A percentile compares a stretch with the other conserved stretches of the same genome.
Conservation (phyloP, 352 stramenopile genomes). For the Pythium brachiatum region DNA sequence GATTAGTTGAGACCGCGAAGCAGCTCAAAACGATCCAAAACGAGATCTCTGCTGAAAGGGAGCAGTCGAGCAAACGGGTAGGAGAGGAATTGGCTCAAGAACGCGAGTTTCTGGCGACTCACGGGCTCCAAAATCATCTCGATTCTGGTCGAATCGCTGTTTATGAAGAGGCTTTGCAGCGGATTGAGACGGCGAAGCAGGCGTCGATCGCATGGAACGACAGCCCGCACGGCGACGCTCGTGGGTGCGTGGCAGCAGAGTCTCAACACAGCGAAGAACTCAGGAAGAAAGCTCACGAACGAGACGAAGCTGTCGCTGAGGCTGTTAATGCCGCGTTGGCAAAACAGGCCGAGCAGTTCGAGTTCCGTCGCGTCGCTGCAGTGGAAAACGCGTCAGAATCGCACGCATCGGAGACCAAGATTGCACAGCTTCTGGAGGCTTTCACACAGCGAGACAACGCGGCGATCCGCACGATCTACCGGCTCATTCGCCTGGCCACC, state of each 20-base stretch:
- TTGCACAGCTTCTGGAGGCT: constrained; percentile 41
- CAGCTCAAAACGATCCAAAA: background rate
- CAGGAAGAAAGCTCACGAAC: constrained; percentile 6
- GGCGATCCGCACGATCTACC: constrained; percentile 62
- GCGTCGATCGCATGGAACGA: constrained; percentile 7
- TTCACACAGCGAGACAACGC: constrained; percentile 59
- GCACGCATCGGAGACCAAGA: constrained; percentile 5
- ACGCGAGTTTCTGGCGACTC: constrained; percentile 1
- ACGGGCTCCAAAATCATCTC: background rate
- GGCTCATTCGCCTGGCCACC: constrained; percentile 59
- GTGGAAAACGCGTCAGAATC: constrained; percentile 9
- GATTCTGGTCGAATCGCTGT: constrained; percentile 6
- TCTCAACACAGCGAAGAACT: background rate
- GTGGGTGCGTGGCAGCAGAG: constrained; percentile 13
- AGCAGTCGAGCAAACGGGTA: background rate
- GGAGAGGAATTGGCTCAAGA: background rate
- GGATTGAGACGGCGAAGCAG: constrained; percentile 3
- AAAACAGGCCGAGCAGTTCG: constrained; percentile 46
- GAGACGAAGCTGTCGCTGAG: background rate
- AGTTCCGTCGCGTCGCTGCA: constrained; percentile 29
- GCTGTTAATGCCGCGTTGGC: constrained; percentile 28
- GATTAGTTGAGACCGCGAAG: constrained; percentile 22
- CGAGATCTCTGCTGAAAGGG: background rate
- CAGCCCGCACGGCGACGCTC: constrained; percentile 15
- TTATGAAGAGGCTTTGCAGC: constrained; percentile 15